Evolutionary conservation across 176 grass and related monocot species (phyloP).

Genomic region (Bonia amplexicaulis): DNA sequence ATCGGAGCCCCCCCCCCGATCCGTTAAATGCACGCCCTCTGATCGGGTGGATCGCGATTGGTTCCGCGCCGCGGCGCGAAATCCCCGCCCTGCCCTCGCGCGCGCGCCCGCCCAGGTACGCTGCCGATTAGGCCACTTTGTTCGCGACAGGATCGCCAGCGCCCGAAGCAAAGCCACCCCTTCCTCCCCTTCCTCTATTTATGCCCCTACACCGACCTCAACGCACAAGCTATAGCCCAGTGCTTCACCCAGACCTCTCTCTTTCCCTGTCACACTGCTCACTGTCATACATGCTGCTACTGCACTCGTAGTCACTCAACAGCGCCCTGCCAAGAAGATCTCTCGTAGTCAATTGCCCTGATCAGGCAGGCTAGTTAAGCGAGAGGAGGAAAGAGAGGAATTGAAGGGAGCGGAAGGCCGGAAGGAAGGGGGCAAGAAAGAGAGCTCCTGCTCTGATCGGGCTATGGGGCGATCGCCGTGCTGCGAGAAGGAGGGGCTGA

Average conservation of each 20-base stretch:
- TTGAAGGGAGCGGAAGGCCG: not conserved
- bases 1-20: not conserved
- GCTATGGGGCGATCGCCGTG: constrained; percentile 89
- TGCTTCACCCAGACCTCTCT: not conserved
- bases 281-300: constrained; percentile 9
- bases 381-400: not conserved
- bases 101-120: not conserved
- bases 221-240: not conserved
- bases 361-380: constrained; percentile 5
- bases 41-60: constrained; percentile 43
- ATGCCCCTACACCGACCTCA: constrained; percentile 40
- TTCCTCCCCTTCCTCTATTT: constrained; percentile 27
- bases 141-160: constrained; percentile 2
- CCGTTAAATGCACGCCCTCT: constrained; percentile 37
- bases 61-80: not conserved
- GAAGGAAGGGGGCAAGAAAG: not conserved
- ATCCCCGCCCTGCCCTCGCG: constrained; percentile 16
- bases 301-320: not conserved
- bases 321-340: constrained; percentile 29
- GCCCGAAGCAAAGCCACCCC: not conserved
- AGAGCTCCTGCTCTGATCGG: not conserved
- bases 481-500: constrained; percentile 90
- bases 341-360: constrained; percentile 31
- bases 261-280: not conserved
- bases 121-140: not conserved